These are phyloP conservation scores for Chlamydomonas reinhardtii DNA, from an alignment of 163 green algal species.

Conservation along the genomic window DNA sequence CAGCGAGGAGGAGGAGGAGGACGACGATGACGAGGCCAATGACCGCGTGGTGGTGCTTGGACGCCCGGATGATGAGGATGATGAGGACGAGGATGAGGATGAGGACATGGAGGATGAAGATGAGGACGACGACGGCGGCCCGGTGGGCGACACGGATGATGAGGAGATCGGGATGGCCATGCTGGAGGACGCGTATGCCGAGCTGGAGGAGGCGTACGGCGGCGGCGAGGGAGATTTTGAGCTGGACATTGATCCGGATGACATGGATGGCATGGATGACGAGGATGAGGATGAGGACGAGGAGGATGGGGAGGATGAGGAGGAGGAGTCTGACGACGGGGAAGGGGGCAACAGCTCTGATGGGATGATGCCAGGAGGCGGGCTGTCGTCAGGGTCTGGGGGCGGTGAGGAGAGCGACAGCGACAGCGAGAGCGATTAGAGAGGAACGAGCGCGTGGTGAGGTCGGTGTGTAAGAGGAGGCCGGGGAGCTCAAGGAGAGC, in stretches of 20 bases:
- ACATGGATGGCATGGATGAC: background rate
- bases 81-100: background rate
- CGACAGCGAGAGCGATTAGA: background rate
- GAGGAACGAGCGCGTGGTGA: no score
- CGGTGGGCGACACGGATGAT: constrained; percentile 18
- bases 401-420: background rate
- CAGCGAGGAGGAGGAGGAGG: constrained; percentile 26
- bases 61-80: background rate
- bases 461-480: no score
- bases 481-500: no score
- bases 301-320: constrained; percentile 34
- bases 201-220: constrained; percentile 28
- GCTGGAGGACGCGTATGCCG: constrained; percentile 36
- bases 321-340: background rate
- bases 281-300: constrained; percentile 26
- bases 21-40: constrained; percentile 31
- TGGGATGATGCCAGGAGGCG: no score
- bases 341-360: background rate
- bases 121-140: constrained; percentile 46
- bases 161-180: constrained; percentile 47
- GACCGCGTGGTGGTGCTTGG: background rate
- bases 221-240: constrained; percentile 14
- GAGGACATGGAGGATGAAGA: constrained; percentile 9
- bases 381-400: background rate
- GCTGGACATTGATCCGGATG: constrained; percentile 20